These are phyloP conservation scores for Hanseniaspora mollemarum DNA, from an alignment of 805 yeast species.

Conservation along the genomic window DNA sequence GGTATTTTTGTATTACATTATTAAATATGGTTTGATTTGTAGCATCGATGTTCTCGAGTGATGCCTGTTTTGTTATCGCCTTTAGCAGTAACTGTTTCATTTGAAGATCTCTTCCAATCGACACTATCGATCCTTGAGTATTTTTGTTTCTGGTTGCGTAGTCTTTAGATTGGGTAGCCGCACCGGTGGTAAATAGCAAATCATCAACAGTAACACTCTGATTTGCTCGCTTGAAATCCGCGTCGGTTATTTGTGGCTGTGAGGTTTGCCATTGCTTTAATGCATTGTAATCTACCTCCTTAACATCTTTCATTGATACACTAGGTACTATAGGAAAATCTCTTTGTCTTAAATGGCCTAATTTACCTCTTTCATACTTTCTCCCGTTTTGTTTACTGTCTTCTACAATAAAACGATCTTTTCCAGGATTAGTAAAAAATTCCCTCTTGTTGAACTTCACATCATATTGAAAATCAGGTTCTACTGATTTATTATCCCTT, in stretches of 20 bases:
- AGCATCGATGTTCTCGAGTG: constrained; percentile 2
- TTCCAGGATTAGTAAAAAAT: constrained; percentile 8
- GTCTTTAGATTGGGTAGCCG: constrained; percentile 5
- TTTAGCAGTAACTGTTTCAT: not conserved
- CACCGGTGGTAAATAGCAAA: not conserved
- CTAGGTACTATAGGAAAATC: constrained; percentile 14
- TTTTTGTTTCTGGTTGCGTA: not conserved
- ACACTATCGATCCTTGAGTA: constrained; percentile 2
- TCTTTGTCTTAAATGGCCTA: constrained; percentile 8
- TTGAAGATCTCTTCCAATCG: constrained; percentile 11
- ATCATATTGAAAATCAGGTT: constrained; percentile 12
- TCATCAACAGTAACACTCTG: constrained; percentile 2
- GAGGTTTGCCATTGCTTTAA: constrained; percentile 8
- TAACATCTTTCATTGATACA: constrained; percentile 8
- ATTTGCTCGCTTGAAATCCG: no score
- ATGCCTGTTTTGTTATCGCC: not conserved
- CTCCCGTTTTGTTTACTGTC: not conserved
- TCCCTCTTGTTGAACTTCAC: constrained; percentile 5
- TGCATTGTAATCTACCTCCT: constrained; percentile 10
- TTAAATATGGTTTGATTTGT: not conserved
- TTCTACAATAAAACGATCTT: constrained; percentile 8
- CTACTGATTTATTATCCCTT: not conserved
- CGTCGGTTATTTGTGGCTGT: not conserved
- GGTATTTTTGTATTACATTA: constrained; percentile 17
- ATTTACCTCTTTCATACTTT: constrained; percentile 6